These are phyloP conservation scores for Paradendryphiella salina DNA, from an alignment of 2,329 filamentous ascomycete species.

Conservation along the genomic window DNA sequence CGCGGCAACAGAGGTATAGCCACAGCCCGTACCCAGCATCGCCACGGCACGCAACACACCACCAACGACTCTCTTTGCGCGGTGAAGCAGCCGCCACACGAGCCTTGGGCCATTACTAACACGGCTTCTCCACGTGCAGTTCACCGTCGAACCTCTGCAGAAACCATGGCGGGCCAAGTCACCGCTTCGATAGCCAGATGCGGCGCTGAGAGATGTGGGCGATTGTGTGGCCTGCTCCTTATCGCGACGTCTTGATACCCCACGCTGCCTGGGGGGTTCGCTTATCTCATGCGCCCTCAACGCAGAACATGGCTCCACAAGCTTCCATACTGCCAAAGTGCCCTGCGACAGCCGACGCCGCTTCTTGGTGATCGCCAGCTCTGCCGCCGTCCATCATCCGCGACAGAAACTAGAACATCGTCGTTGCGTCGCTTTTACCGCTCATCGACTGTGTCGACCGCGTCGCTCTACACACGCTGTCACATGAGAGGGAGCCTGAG, in stretches of 20 bases:
- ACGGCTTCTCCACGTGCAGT: background rate
- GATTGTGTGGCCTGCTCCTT: slow-evolving; percentile 14
- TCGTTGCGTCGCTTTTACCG: too few relatives aligned
- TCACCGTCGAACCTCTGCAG: too few relatives aligned
- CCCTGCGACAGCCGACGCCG: slow-evolving; percentile 2
- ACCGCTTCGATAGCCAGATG: background rate
- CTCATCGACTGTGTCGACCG: background rate
- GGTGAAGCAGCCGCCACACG: slow-evolving; percentile 17
- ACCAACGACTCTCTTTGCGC: background rate
- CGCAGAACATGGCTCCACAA: too few relatives aligned
- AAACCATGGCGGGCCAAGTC: background rate
- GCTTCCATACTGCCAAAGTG: slow-evolving; percentile 3
- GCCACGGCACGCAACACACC: background rate
- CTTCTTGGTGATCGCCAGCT: background rate
- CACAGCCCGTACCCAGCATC: background rate
- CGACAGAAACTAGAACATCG: too few relatives aligned
- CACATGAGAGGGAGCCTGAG: slow-evolving; percentile 3
- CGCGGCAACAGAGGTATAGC: slow-evolving; percentile 6
- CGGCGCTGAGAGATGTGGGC: too few relatives aligned
- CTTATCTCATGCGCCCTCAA: slow-evolving; percentile 20
- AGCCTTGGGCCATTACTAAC: slow-evolving; percentile 23
- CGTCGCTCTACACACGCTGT: slow-evolving; percentile 5
- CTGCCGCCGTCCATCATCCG: too few relatives aligned
- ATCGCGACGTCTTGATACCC: slow-evolving; percentile 30
- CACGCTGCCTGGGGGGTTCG: slow-evolving; percentile 17